Evolutionary conservation across 345 rosid genomes (phyloP), one percentile per base, ranked within the genome.

Genomic region (Euphorbia peplus): DNA sequence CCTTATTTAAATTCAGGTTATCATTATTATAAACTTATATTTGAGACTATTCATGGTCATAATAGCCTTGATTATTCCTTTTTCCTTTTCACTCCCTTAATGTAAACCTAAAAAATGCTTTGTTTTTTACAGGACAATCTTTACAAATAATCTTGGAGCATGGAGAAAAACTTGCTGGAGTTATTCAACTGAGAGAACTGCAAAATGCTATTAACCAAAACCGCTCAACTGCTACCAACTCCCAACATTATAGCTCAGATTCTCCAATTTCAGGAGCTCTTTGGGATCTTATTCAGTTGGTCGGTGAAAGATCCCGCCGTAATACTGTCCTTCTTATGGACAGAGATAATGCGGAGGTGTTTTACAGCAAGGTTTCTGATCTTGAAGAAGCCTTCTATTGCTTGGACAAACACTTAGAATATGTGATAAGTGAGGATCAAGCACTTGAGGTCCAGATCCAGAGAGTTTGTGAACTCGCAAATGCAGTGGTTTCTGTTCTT

Each of bases 321-420:
- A 90, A 87, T 77, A 90, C 93, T 48, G 88, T 95, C 79, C 95
- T 91, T 68, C 84, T 95, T 67, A 90, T 90, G 99, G 99, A 90
- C 78, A 89, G 97, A 75, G 98, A 95, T 69, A 90, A 90, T 84
- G 89, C 89, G 63, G 96, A 95, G 84, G 96, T 91, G 13, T 95
- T 95, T 79, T 95, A 87, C 71, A 95, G 96, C 75, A 91, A 90
- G 84, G 96, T 95, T 71, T 95, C 97, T 71, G 88, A 90, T 73
- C 88, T 91, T 73, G 92, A 91, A 75, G 89, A 88, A 75, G 75
- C 88, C 30, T 91, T 95, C 81, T 74, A 84, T 81, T 88, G 96
- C 80, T 72, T 90, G 66, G 89, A 85, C 67, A 85, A 68, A 70
- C 95, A 91, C 69, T 76, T 95, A 46, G 83, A 88, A 53, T 87